Base-by-base conservation (phyloP, 768 basidiomycete species). In the Gloeostereum incarnatum region DNA sequence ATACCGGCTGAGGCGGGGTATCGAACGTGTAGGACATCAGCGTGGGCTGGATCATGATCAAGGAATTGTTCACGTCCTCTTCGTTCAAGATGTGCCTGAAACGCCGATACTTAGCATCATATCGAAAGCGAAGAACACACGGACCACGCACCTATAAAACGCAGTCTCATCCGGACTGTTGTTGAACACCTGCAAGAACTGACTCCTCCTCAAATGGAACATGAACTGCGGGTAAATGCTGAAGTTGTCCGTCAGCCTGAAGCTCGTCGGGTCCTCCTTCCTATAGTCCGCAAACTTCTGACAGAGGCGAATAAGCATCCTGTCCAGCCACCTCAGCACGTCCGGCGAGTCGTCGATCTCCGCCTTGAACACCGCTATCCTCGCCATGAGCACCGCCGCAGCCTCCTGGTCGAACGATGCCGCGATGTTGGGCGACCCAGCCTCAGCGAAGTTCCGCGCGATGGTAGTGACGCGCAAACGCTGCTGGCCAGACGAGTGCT, bases 181-280 rank as follows among this genome's bases (percentile, higher is more conserved):
- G 62, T 98, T 98, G 65, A 98, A 98, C 39, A 98, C 93, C 62
- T 99, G 96, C 57, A 99, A 68, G 69, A 99, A 98, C 63, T 98
- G 94, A 71, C 88, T 91, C 57, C 96, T 69, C 42, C 94, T 73
- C 44, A 99, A 61, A 62, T 99, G 96, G 81, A 98, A 99, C 96
- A 98, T 99, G 69, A 99, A 99, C 56, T 98, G 96, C 11, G 96
- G 96, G 59, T 99, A 99, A 51, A 99, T 97, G 56, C 87, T 88
- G 63, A 99, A 98, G 61, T 96, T 96, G 56, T 96, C 91, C 40
- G 78, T 71, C 47, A 99, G 68, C 49, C 91, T 71, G 74, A 99
- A 98, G 55, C 84, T 90, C 25, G 80, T 74, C 7, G 96, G 87
- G 55, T 98, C 96, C 60, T 98, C 96, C 66, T 98, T 98, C 51